These are phyloP conservation scores for Globisporangium middletonii DNA, from an alignment of 352 stramenopile genomes.

Conservation along the genomic window DNA sequence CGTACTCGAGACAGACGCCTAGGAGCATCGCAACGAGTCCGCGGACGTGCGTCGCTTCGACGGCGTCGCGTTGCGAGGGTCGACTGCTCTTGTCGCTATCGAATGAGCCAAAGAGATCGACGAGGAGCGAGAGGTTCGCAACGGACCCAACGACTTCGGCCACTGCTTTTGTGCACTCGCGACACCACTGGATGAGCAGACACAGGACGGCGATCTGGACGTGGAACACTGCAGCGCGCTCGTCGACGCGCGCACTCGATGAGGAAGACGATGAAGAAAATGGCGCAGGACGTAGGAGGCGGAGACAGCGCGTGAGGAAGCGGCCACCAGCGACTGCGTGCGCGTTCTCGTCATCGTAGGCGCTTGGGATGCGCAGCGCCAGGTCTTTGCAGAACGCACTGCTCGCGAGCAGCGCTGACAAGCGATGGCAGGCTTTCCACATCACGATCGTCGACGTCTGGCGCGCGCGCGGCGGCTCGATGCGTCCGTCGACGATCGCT, in stretches of 20 bases:
- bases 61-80: slow-evolving; percentile 5
- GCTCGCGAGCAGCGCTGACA: slow-evolving; percentile 34
- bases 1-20: slow-evolving; percentile 51
- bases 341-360: slow-evolving; percentile 36
- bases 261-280: neutral
- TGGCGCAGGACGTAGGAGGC: slow-evolving; percentile 20
- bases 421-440: slow-evolving; percentile 69
- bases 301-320: slow-evolving; percentile 59
- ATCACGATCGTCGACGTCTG: neutral
- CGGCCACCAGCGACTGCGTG: slow-evolving; percentile 47
- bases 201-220: slow-evolving; percentile 41
- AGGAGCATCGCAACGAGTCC: slow-evolving; percentile 48
- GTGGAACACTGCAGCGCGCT: slow-evolving; percentile 39
- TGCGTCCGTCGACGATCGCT: slow-evolving; percentile 20
- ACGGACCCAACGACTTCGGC: slow-evolving; percentile 51
- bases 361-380: slow-evolving; percentile 49
- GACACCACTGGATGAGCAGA: slow-evolving; percentile 55
- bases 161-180: slow-evolving; percentile 51
- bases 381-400: slow-evolving; percentile 67
- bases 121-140: slow-evolving; percentile 46
- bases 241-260: too few relatives aligned
- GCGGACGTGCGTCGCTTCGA: slow-evolving; percentile 29
- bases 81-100: slow-evolving; percentile 3
- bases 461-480: slow-evolving; percentile 1
- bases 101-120: slow-evolving; percentile 21